Conservation (phyloP, 2,329 filamentous ascomycete species). For the Penicillium oxalicum region DNA sequence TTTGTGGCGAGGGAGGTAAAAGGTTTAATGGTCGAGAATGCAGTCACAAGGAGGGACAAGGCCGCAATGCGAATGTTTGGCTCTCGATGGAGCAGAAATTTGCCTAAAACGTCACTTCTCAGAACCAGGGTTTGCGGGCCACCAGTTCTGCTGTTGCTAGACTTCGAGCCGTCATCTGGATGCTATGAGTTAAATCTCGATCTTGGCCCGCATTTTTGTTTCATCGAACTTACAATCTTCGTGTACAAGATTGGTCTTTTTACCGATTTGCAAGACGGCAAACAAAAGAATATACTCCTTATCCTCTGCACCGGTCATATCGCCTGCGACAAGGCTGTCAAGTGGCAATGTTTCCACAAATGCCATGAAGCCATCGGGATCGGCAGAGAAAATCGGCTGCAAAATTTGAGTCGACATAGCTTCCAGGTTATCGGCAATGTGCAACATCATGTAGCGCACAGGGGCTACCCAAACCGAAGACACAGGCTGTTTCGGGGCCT, state of each 20-base stretch:
- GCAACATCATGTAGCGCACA: constrained; percentile 32
- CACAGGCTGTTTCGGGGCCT: constrained; percentile 8
- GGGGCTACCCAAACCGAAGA: constrained; percentile 33
- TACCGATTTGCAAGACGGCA: constrained; percentile 63
- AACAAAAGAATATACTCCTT: constrained; percentile 56
- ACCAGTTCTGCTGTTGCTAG: constrained; percentile 7
- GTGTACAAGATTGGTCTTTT: constrained; percentile 63
- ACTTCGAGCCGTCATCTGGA: constrained; percentile 26
- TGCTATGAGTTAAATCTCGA: constrained; percentile 4
- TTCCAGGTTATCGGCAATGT: constrained; percentile 33
- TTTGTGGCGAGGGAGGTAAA: constrained; percentile 58
- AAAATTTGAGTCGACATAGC: constrained; percentile 33
- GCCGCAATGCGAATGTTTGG: constrained; percentile 69
- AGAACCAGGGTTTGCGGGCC: constrained; percentile 24
- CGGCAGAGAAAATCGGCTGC: constrained; percentile 30
- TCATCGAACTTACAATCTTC: constrained; percentile 51
- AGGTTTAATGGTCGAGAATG: constrained; percentile 66
- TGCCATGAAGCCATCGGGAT: constrained; percentile 28
- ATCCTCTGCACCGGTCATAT: constrained; percentile 44
- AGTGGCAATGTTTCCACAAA: constrained; percentile 57
- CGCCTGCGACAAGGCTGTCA: constrained; percentile 43
- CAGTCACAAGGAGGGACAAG: constrained; percentile 71
- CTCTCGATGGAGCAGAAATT: constrained; percentile 45
- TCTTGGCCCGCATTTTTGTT: constrained; percentile 5
- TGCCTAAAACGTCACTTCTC: constrained; percentile 31